Evolutionary conservation across 371 early-diverging fungal genomes (phyloP).

Genomic region (Mortierella sp.): DNA sequence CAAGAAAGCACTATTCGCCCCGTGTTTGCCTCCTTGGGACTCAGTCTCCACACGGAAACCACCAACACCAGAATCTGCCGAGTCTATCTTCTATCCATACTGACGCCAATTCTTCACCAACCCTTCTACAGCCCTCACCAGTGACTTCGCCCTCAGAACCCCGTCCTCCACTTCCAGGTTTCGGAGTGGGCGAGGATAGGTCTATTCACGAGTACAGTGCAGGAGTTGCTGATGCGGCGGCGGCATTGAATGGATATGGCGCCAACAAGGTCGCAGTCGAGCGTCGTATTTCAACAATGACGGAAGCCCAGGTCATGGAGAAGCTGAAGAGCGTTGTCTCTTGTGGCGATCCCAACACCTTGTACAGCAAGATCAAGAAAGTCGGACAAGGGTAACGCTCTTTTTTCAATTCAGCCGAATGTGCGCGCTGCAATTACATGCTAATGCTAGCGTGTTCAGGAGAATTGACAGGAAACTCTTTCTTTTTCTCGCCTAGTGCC

Average conservation of each 20-base stretch:
- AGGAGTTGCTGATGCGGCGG: slow-evolving; percentile 45
- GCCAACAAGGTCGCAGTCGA: slow-evolving; percentile 68
- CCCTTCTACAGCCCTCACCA: slow-evolving; percentile 41
- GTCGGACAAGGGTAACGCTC: slow-evolving; percentile 93
- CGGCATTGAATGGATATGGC: slow-evolving; percentile 51
- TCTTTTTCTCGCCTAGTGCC: slow-evolving; percentile 69
- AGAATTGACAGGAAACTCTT: too few species aligned
- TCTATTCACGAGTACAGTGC: slow-evolving; percentile 26
- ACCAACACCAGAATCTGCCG: slow-evolving; percentile 33
- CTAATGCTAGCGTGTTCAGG: too few species aligned
- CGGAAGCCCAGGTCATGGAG: slow-evolving; percentile 94
- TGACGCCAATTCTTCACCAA: slow-evolving; percentile 15
- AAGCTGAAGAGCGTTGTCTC: slow-evolving; percentile 87
- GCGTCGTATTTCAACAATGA: slow-evolving; percentile 86
- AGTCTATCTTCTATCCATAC: slow-evolving; percentile 24
- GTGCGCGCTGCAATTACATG: too few species aligned
- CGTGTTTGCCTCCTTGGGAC: slow-evolving; percentile 1
- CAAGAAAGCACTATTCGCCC: not conserved
- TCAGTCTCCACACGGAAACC: slow-evolving; percentile 47
- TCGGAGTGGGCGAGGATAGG: slow-evolving; percentile 22
- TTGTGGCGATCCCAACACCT: slow-evolving; percentile 85
- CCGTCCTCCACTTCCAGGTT: slow-evolving; percentile 40
- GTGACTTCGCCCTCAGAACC: slow-evolving; percentile 34
- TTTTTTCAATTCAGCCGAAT: not conserved
- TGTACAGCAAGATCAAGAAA: slow-evolving; percentile 92